These are phyloP conservation scores for Tetrapisispora phaffii DNA, from an alignment of 805 yeast species.

Conservation along the genomic window DNA sequence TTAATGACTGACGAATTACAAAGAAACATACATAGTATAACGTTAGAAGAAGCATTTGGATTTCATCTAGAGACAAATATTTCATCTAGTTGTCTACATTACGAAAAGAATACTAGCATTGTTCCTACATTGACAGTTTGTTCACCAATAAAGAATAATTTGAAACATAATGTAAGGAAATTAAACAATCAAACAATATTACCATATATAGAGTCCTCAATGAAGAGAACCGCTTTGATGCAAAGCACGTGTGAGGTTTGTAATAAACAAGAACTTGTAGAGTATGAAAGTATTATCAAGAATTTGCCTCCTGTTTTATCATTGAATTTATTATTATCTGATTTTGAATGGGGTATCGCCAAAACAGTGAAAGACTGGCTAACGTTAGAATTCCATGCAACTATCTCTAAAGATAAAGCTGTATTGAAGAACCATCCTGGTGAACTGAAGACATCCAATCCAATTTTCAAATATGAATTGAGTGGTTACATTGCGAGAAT, in stretches of 20 bases:
- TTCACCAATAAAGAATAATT: slow-evolving; percentile 22
- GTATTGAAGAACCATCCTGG: slow-evolving; percentile 26
- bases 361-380: slow-evolving; percentile 49
- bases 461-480: slow-evolving; percentile 44
- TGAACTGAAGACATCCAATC: slow-evolving; percentile 24
- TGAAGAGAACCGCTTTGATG: slow-evolving; percentile 42
- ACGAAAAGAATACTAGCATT: slow-evolving; percentile 11
- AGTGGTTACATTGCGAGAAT: slow-evolving; percentile 65
- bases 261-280: slow-evolving; percentile 42
- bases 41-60: slow-evolving; percentile 27
- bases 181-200: slow-evolving; percentile 34
- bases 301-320: slow-evolving; percentile 56
- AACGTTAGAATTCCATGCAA: slow-evolving; percentile 48
- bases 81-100: slow-evolving; percentile 19
- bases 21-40: slow-evolving; percentile 14
- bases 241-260: slow-evolving; percentile 47
- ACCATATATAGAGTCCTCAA: slow-evolving; percentile 51
- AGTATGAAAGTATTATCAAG: slow-evolving; percentile 41
- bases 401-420: slow-evolving; percentile 31
- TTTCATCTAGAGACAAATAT: slow-evolving; percentile 19
- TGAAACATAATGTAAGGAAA: slow-evolving; percentile 26
- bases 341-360: slow-evolving; percentile 45
- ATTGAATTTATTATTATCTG: slow-evolving; percentile 46
- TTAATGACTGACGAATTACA: slow-evolving; percentile 23
- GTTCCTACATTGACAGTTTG: slow-evolving; percentile 21